Evolutionary conservation across 495 filamentous ascomycete genomes (phyloP), one percentile per base, ranked within the genome.

Genomic region (Hyphodiscus hymeniophilus): DNA sequence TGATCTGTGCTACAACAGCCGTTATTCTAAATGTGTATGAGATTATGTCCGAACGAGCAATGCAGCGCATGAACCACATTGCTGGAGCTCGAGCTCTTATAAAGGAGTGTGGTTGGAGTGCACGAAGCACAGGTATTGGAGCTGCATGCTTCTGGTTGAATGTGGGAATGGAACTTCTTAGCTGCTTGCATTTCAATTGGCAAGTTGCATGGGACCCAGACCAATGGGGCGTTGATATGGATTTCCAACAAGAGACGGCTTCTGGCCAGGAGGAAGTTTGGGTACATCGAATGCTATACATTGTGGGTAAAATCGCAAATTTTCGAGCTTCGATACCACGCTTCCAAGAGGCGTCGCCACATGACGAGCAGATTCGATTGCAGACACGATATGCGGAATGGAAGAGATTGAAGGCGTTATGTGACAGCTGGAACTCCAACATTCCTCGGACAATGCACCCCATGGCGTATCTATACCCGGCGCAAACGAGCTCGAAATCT

Each of bases 101-200:
- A 59, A 86, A 86, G 54, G 88, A 96, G 60, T 95, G 89, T 59
- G 77, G 79, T 12, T 98, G 92, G 92, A 85, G 82, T 55, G 87
- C 89, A 1, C 79, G 74, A 42, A 84, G 85, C 21, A 73, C 72
- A 3, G 88, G 89, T 3, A 76, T 96, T 35, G 89, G 88, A 7
- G 80, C 82, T 1, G 87, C 91, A 10, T 96, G 90, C 63, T 97
- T 97, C 65, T 96, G 91, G 89, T 65, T 95, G 15, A 96, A 94
- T 57, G 79, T 94, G 12, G 80, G 84, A 13, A 85, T 94, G 79
- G 92, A 98, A 60, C 67, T 97, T 11, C 72, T 96, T 18, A 86
- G 78, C 52, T 95, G 89, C 63, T 66, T 97, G 17, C 80, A 85
- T 49, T 87, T 89, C 63, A 88, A 88, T 63, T 94, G 88, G 86